Conservation (phyloP, 352 stramenopile genomes). For the Globisporangium echinulatum region DNA sequence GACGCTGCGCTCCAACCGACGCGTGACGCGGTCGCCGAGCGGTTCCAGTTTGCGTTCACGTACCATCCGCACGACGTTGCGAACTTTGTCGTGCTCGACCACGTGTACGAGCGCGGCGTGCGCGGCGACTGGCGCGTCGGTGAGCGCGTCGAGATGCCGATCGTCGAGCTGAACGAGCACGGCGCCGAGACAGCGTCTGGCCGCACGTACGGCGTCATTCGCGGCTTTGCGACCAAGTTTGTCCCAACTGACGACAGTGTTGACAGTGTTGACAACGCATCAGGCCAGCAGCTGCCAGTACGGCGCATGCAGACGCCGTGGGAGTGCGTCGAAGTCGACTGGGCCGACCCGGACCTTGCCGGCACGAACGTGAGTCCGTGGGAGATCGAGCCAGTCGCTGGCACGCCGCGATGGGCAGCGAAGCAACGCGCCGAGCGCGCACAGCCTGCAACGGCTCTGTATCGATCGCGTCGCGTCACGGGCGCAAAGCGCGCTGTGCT, state of each 20-base stretch:
- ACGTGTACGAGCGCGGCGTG: conserved; percentile 76
- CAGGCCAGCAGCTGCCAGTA: no score
- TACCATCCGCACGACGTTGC: conserved; percentile 77
- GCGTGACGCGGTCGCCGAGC: conserved; percentile 27
- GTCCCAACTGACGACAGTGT: background rate
- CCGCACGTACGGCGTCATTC: conserved; percentile 58
- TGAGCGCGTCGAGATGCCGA: conserved; percentile 70
- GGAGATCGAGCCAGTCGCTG: conserved; percentile 61
- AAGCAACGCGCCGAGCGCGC: conserved; percentile 39
- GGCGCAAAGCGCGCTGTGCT: conserved; percentile 38
- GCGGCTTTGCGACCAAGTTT: conserved; percentile 30
- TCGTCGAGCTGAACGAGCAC: conserved; percentile 54
- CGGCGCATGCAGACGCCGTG: conserved; percentile 44
- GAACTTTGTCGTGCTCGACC: conserved; percentile 83
- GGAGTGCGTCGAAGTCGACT: conserved; percentile 71
- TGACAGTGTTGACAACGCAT: no score
- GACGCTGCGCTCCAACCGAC: conserved; percentile 43
- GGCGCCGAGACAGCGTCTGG: conserved; percentile 52
- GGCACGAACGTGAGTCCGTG: conserved; percentile 67
- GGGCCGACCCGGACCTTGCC: conserved; percentile 66
- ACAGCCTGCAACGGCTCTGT: conserved; percentile 29
- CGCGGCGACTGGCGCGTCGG: conserved; percentile 57
- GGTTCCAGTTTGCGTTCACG: conserved; percentile 57
- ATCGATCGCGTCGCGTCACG: conserved; percentile 44
- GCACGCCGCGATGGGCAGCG: conserved; percentile 19